phyloP scores from a whole-genome alignment of 306 rosid genomes.

The Gillenia trifoliata region DNA sequence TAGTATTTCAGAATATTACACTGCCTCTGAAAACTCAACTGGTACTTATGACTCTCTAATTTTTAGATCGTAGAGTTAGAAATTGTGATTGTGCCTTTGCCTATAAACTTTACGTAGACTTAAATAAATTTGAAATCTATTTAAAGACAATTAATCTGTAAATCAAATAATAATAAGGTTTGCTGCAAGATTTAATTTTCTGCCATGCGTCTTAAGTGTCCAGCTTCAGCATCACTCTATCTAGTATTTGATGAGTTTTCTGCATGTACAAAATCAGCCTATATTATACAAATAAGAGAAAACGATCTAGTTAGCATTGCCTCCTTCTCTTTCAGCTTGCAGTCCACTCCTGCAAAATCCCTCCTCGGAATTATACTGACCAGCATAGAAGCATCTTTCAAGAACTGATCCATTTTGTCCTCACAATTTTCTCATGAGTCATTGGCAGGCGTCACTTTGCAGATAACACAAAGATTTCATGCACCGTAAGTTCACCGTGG shows the following conservation, averaged over 20 bases:
- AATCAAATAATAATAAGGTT: not conserved
- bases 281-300: not conserved
- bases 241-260: not conserved
- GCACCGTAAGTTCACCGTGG: not conserved
- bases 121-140: not conserved
- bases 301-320: slow-evolving; percentile 24
- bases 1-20: not conserved
- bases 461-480: not conserved
- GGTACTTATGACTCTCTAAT: not conserved
- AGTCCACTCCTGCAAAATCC: slow-evolving; percentile 56
- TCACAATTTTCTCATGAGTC: slow-evolving; percentile 68
- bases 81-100: not conserved
- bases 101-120: not conserved
- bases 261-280: not conserved
- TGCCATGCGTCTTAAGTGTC: not conserved
- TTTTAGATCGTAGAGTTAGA: not conserved
- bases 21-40: not conserved
- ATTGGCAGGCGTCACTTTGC: slow-evolving; percentile 15
- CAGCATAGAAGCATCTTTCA: slow-evolving; percentile 86
- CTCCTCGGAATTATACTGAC: slow-evolving; percentile 73
- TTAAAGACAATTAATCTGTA: not conserved
- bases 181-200: not conserved
- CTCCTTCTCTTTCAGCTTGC: slow-evolving; percentile 77
- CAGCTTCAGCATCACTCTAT: not conserved
- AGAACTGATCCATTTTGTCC: slow-evolving; percentile 84